Evolutionary conservation across 2,329 filamentous ascomycete species (phyloP).

Genomic region (Fonsecaea pugnacius): DNA sequence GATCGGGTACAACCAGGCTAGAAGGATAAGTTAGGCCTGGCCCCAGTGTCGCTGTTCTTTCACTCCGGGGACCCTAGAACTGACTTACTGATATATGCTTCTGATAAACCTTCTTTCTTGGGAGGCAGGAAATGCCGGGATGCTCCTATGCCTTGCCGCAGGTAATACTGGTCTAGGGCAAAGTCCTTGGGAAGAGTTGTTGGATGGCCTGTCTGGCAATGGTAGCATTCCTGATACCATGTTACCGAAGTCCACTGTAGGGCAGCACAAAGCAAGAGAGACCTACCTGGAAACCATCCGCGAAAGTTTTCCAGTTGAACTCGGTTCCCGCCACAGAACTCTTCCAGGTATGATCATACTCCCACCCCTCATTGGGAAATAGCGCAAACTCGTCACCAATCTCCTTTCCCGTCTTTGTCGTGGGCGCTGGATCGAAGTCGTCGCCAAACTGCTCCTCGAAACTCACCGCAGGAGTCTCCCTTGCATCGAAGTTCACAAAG

Average conservation of each 20-base stretch:
- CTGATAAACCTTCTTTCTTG: conserved; percentile 29
- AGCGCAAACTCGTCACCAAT: conserved; percentile 45
- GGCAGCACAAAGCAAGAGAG: neutral
- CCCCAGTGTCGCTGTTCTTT: neutral
- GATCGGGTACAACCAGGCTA: conserved; percentile 33
- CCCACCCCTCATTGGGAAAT: conserved; percentile 58
- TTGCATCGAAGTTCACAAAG: conserved; percentile 62
- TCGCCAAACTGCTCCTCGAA: conserved; percentile 61
- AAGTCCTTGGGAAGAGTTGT: conserved; percentile 35
- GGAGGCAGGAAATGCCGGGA: conserved; percentile 35
- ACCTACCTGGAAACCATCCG: conserved; percentile 32
- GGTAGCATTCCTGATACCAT: conserved; percentile 30
- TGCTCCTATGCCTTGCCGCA: conserved; percentile 31
- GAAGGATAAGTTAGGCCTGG: neutral
- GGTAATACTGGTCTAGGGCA: conserved; percentile 30
- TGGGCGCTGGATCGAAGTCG: conserved; percentile 48
- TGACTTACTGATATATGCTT: conserved; percentile 28
- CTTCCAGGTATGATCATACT: conserved; percentile 63
- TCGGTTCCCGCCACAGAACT: conserved; percentile 53
- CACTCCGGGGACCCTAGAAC: neutral
- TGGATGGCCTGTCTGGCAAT: conserved; percentile 33
- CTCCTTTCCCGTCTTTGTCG: conserved; percentile 24
- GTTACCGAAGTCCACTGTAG: neutral
- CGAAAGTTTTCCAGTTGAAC: conserved; percentile 62
- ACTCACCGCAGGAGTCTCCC: conserved; percentile 51